Evolutionary conservation across 352 stramenopile genomes (phyloP), one percentile per base, ranked within the genome.

Genomic region (Globisporangium nodosum): DNA sequence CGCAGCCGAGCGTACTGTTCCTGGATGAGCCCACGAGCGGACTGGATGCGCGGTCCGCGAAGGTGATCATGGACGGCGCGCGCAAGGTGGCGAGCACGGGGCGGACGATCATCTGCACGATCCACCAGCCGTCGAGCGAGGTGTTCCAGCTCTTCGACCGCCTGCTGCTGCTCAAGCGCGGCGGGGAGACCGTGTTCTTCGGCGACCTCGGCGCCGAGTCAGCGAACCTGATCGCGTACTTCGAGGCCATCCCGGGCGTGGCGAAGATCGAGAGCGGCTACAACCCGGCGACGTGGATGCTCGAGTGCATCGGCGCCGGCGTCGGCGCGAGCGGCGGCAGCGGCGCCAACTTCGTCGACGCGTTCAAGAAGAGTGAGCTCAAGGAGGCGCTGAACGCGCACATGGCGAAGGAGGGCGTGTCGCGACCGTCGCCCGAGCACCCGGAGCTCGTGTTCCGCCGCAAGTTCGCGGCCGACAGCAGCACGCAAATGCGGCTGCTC

Each of bases 121-220:
- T 96, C 65, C 86, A 96, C 65, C 88, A 96, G 67, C 88, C 88
- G 12, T 74, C 69, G 18, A 76, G 74, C 13, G 74, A 92, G 52
- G 73, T 95, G 1, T 92, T 95, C 40, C 73, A 78, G 15, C 76
- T 80, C 35, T 92, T 94, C 64, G 81, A 96, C 64, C 63, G 73
- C 30, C 42, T 92, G 6, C 68, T 93, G 53, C 62, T 96, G 0
- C 65, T 96, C 27, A 65, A 80, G 42, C 56, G 55, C 20, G 72
- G 72, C 21, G 71, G 73, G 18, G 45, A 62, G 56, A 62, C 56
- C 9, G 58, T 71, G 1, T 81, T 70, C 54, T 73, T 66, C 31
- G 73, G 73, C 8, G 61, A 78, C 15, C 57, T 81, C 8, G 65
- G 59, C 18, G 8, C 5, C 42, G 45, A 49, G 5, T 35, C 8